A percentile compares a stretch with the other conserved stretches of the same genome.
Conservation (phyloP, 2,329 filamentous ascomycete genomes). For the Apiospora saccharicola region DNA sequence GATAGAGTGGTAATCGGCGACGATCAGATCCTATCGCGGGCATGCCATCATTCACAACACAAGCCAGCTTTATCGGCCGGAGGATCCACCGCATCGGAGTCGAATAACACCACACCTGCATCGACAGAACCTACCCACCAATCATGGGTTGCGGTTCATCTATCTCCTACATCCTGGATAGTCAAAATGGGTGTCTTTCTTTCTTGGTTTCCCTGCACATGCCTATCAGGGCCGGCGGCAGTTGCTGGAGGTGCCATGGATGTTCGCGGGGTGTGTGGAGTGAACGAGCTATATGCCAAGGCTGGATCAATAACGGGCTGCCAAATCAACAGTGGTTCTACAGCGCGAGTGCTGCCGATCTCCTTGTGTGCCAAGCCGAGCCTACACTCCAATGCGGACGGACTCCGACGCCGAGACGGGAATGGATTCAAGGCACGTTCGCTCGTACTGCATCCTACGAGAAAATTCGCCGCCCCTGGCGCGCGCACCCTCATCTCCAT, state of each 20-base stretch:
- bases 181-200: neutral
- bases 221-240: neutral
- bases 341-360: neutral
- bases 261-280: neutral
- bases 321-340: neutral
- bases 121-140: neutral
- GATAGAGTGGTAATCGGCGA: neutral
- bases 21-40: neutral
- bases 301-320: neutral
- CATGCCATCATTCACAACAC: neutral
- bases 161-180: neutral
- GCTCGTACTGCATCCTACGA: neutral
- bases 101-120: neutral
- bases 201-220: neutral
- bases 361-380: slow-evolving; percentile 5
- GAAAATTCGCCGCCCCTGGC: neutral
- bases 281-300: neutral
- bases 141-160: neutral
- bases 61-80: neutral
- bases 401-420: slow-evolving; percentile 12
- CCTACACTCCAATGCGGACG: slow-evolving; percentile 2
- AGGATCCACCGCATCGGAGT: neutral
- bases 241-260: neutral
- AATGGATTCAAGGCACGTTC: neutral
- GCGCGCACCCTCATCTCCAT: neutral